Evolutionary conservation across 768 basidiomycete species (phyloP).

Genomic region (Pulveroboletus sp.): DNA sequence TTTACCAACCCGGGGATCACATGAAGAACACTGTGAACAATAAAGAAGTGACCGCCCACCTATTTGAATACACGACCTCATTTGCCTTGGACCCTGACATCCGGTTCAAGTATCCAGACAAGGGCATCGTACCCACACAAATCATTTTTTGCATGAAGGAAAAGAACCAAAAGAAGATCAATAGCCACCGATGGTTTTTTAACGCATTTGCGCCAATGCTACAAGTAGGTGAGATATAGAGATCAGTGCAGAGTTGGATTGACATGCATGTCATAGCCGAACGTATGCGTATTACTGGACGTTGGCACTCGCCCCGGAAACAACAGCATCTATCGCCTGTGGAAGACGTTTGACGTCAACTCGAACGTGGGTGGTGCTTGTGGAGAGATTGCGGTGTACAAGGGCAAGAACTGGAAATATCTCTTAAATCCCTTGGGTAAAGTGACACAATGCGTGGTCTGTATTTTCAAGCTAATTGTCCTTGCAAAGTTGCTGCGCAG

Average conservation of each 20-base stretch:
- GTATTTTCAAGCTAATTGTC: neutral
- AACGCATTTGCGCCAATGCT: constrained; percentile 85
- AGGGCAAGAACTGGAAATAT: constrained; percentile 81
- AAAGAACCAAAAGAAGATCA: constrained; percentile 96
- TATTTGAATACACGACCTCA: constrained; percentile 86
- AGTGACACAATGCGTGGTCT: constrained; percentile 11
- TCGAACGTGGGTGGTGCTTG: constrained; percentile 94
- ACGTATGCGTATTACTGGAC: constrained; percentile 88
- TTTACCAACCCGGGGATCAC: constrained; percentile 72
- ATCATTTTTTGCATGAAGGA: constrained; percentile 90
- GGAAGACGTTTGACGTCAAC: constrained; percentile 92
- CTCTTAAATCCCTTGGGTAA: constrained; percentile 81
- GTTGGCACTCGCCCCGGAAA: constrained; percentile 89
- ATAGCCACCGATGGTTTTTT: constrained; percentile 96
- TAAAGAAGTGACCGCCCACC: constrained; percentile 64
- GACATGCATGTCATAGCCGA: constrained; percentile 48
- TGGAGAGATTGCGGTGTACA: constrained; percentile 93
- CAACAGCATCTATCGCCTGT: constrained; percentile 88
- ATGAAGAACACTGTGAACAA: constrained; percentile 66
- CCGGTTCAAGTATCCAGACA: constrained; percentile 85
- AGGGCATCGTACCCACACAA: constrained; percentile 92
- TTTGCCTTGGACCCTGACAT: constrained; percentile 76
- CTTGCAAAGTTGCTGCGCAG: constrained; percentile 72
- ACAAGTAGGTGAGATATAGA: constrained; percentile 47
- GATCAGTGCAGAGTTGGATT: neutral